phyloP scores from a whole-genome alignment of 129 eudicot genomes.

The Kitagawia praeruptora region DNA sequence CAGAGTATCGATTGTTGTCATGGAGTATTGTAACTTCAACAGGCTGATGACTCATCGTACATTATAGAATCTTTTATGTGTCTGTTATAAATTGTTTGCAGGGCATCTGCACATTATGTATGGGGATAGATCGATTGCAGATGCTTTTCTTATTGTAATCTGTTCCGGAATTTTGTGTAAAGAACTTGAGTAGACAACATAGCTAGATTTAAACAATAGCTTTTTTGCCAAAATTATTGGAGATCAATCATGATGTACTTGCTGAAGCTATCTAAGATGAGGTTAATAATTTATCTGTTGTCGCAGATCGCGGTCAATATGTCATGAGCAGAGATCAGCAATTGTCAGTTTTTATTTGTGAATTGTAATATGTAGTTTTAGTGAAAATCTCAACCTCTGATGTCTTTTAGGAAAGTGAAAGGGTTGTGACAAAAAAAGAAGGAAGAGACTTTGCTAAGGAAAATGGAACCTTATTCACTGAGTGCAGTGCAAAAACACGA shows the following conservation, averaged over 20 bases:
- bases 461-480: conserved; percentile 77
- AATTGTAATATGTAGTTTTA: too few species aligned
- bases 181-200: not conserved
- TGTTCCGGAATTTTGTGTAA: not conserved
- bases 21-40: not conserved
- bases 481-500: conserved; percentile 88
- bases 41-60: not conserved
- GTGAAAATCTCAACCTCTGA: not conserved
- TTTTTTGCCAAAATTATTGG: not conserved
- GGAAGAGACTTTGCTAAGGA: conserved; percentile 86
- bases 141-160: not conserved
- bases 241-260: not conserved
- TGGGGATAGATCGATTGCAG: not conserved
- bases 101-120: not conserved
- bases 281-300: not conserved
- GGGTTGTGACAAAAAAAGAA: conserved; percentile 77
- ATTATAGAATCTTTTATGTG: not conserved
- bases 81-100: not conserved
- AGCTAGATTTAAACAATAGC: not conserved
- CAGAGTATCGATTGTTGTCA: not conserved
- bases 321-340: not conserved
- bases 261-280: not conserved
- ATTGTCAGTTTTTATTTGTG: not conserved
- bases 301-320: not conserved
- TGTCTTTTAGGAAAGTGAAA: conserved; percentile 60